Base-by-base conservation (phyloP, 2,329 filamentous ascomycete genomes). In the Chlorencoelia australis region DNA sequence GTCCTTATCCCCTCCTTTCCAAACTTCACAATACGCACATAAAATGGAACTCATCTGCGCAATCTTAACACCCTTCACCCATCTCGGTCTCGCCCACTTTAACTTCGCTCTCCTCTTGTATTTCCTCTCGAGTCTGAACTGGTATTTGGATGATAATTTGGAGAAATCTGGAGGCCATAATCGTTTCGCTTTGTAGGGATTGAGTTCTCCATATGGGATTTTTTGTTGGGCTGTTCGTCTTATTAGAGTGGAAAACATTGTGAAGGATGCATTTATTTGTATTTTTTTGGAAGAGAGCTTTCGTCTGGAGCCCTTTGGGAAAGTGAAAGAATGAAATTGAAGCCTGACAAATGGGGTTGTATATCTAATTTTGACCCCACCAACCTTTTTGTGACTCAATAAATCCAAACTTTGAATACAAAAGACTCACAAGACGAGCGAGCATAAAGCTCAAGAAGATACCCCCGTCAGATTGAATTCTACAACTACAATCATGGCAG, bases 91-190 rank as follows among this genome's bases (percentile, higher is more conserved):
- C 26, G 69, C 67, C 53, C 70, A 72, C 49, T 75, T 73, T 47
- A 82, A 59, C 40, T 69, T 67, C 17, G 81, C 60, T 36, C 83
- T 70, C 35, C 83, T 69, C 61, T 85, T 82, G 61, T 81, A 88
- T 54, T 81, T 79, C 57, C 82, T 77, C 65, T 89, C 83, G 49
- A 86, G 79, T 28, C 76, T 71, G 55, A 88, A 81, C 59, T 88
- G 79, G 53, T 87, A 75, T 58, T 82, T 81, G 30, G 68, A 63
- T 24, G 75, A 75, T 41, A 89, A 69, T 54, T 74, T 71, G 44
- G 68, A 63, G 59, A 89, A 82, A 59, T 87, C 77, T 9, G 83
- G 83, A 39, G 83, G 83, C 83, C 83, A 89, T 46, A 74, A 64
- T 55, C 80, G 82, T 60, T 82, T 79, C 32, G 76, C 72, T 51